Evolutionary conservation across 805 yeast species (phyloP).

Genomic region (Yamadazyma scolyti): DNA sequence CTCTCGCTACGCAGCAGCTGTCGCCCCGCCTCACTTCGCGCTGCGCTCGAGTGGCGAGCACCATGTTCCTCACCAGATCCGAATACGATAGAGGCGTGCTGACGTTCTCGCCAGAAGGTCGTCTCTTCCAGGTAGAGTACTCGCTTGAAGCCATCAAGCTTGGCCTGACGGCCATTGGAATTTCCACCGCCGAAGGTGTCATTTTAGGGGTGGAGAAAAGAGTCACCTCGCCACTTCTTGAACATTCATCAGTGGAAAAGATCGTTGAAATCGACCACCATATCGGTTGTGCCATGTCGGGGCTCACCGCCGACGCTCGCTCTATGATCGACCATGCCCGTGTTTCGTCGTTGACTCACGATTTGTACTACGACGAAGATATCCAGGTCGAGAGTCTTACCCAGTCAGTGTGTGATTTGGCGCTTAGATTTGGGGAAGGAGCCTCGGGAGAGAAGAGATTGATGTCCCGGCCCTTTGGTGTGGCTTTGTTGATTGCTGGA

Average conservation of each 20-base stretch:
- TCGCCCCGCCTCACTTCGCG: background rate
- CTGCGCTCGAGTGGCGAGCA: no score
- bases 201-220: conserved; percentile 95
- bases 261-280: conserved; percentile 92
- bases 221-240: conserved; percentile 88
- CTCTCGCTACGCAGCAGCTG: background rate
- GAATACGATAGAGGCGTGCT: conserved; percentile 99
- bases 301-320: conserved; percentile 97
- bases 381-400: conserved; percentile 91
- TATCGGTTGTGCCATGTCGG: conserved; percentile 98
- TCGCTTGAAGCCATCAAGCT: conserved; percentile 94
- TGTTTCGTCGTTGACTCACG: conserved; percentile 82
- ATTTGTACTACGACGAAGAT: conserved; percentile 85
- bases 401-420: conserved; percentile 95
- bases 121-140: conserved; percentile 96
- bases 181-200: conserved; percentile 92
- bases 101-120: conserved; percentile 98
- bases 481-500: conserved; percentile 94
- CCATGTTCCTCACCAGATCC: conserved; percentile 97
- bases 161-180: conserved; percentile 98
- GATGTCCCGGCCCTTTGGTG: conserved; percentile 99
- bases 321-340: conserved; percentile 99
- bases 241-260: conserved; percentile 91
- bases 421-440: conserved; percentile 95
- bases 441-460: conserved; percentile 92